Percentiles rank a stretch among this genome's conserved stretches.
Conservation (phyloP, 805 yeast species). For the Starmerella floricola region DNA sequence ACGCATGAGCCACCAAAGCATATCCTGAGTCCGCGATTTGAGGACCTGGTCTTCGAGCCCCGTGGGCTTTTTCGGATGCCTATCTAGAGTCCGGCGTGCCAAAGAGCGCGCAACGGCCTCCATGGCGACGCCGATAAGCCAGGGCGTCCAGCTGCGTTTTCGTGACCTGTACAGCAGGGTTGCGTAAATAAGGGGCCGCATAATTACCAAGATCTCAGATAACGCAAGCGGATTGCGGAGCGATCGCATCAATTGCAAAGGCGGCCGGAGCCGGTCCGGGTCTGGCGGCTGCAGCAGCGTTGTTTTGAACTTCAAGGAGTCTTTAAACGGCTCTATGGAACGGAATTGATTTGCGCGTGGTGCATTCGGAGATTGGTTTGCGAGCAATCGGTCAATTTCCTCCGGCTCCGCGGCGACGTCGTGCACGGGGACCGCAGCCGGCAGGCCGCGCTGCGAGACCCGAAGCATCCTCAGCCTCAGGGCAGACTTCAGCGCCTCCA, state of each 20-base stretch:
- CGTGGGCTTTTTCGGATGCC: conserved; percentile 1
- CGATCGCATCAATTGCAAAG: conserved; percentile 26
- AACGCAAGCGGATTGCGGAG: conserved; percentile 19
- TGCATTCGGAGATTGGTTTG: no score
- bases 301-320: no score
- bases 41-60: conserved; percentile 26
- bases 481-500: conserved; percentile 27
- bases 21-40: conserved; percentile 24
- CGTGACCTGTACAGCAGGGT: conserved; percentile 25
- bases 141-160: conserved; percentile 31
- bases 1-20: conserved; percentile 32
- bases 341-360: no score
- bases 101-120: conserved; percentile 28
- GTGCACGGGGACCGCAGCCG: conserved; percentile 25
- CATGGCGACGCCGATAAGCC: conserved; percentile 30
- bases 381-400: no score
- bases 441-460: conserved; percentile 25
- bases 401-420: conserved; percentile 30
- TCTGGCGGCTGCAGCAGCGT: conserved; percentile 17
- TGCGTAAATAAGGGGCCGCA: conserved; percentile 33
- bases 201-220: conserved; percentile 29
- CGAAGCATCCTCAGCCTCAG: conserved; percentile 27
- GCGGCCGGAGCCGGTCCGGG: conserved; percentile 28
- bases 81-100: conserved; percentile 16
- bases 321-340: not conserved